Evolutionary conservation across 2,329 filamentous ascomycete species (phyloP).

Genomic region (Colletotrichum sp.): DNA sequence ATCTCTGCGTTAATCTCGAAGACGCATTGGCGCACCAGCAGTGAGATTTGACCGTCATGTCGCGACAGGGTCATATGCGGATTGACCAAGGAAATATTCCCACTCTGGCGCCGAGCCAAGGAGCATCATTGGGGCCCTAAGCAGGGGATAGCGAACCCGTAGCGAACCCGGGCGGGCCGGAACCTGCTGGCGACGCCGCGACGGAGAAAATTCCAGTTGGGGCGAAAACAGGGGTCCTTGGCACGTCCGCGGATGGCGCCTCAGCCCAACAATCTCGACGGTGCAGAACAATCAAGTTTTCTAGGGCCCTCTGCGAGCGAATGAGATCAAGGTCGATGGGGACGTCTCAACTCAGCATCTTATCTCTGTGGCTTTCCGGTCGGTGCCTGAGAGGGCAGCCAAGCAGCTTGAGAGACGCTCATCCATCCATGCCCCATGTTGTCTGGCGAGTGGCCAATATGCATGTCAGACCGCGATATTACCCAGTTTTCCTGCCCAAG

Average conservation of each 20-base stretch:
- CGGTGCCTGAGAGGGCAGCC: not conserved
- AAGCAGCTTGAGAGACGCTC: not conserved
- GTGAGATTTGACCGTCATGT: not conserved
- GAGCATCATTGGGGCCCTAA: not conserved
- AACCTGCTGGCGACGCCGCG: conserved; percentile 7
- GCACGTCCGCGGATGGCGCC: not conserved
- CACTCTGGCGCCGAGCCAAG: conserved; percentile 2
- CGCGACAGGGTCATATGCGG: not conserved
- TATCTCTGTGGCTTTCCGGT: not conserved
- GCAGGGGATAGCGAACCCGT: not conserved
- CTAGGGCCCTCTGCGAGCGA: not conserved
- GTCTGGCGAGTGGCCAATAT: not conserved
- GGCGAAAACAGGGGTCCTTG: not conserved
- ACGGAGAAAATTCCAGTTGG: not conserved
- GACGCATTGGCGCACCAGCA: not conserved
- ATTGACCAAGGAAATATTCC: not conserved
- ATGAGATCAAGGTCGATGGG: not conserved
- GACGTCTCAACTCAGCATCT: not conserved
- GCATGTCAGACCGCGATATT: conserved; percentile 11
- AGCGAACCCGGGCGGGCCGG: conserved; percentile 3
- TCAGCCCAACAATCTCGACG: not conserved
- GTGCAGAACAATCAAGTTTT: not conserved
- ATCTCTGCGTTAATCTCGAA: not conserved
- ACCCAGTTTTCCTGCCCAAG: not conserved
- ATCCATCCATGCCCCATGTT: not conserved